A percentile compares a stretch with the other conserved stretches of the same genome.
phyloP scores from a whole-genome alignment of 2,329 filamentous ascomycete genomes.

The Pseudogymnoascus sp. region DNA sequence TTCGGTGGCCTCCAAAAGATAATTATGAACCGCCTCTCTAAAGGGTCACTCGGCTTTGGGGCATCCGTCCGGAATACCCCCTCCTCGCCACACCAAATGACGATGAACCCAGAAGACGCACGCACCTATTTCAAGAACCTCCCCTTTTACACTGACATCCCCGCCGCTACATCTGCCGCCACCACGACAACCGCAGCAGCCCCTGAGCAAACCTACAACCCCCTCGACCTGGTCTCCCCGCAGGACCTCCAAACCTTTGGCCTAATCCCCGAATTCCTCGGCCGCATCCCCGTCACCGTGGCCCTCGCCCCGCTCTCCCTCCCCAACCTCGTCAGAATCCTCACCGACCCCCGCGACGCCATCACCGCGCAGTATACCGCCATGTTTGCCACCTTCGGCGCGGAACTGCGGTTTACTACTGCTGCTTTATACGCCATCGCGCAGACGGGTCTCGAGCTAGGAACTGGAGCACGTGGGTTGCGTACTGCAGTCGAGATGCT shows the following conservation, averaged over 20 bases:
- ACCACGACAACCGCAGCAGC: not conserved
- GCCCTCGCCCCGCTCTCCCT: slow-evolving; percentile 69
- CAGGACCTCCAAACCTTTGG: slow-evolving; percentile 76
- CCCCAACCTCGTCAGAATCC: slow-evolving; percentile 67
- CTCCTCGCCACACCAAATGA: slow-evolving; percentile 39
- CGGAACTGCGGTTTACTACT: slow-evolving; percentile 74
- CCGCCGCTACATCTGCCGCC: not conserved
- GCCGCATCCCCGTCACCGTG: slow-evolving; percentile 85
- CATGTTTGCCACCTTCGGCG: slow-evolving; percentile 67
- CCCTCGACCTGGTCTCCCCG: slow-evolving; percentile 65
- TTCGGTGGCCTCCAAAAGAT: slow-evolving; percentile 89
- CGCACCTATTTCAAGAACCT: slow-evolving; percentile 47
- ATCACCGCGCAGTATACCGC: slow-evolving; percentile 83
- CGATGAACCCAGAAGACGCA: slow-evolving; percentile 57
- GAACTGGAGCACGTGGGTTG: slow-evolving; percentile 71
- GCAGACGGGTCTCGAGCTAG: slow-evolving; percentile 50
- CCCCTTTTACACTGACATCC: slow-evolving; percentile 40
- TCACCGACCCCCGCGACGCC: slow-evolving; percentile 87
- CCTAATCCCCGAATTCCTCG: slow-evolving; percentile 91
- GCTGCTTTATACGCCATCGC: slow-evolving; percentile 76
- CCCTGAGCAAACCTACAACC: slow-evolving; percentile 23
- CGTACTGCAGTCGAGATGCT: slow-evolving; percentile 76
- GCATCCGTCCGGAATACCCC: slow-evolving; percentile 62
- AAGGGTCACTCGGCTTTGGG: slow-evolving; percentile 80
- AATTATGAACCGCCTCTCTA: slow-evolving; percentile 78